A percentile compares a stretch with the other conserved stretches of the same genome.
phyloP scores from a whole-genome alignment of 2,329 filamentous ascomycete species.

The Dissoconium aciculare region DNA sequence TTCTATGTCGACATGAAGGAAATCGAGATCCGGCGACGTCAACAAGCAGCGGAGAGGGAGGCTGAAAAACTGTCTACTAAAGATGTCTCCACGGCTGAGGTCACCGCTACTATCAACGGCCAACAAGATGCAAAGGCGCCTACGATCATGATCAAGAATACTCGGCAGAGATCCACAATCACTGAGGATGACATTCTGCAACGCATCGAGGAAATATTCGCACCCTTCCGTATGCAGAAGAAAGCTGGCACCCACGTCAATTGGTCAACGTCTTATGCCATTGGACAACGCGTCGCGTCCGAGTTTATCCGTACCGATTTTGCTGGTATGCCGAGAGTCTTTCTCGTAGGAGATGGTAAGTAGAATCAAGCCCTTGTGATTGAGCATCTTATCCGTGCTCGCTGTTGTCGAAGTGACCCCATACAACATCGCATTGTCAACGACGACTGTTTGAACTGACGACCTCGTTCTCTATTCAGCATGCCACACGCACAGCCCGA shows the following conservation, averaged over 20 bases:
- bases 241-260: slow-evolving; percentile 24
- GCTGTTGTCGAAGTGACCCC: neutral
- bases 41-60: no score
- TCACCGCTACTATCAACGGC: no score
- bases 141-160: slow-evolving; percentile 48
- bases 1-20: slow-evolving; percentile 18
- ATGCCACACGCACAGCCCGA: slow-evolving; percentile 41
- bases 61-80: no score
- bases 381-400: no score
- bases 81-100: no score
- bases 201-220: neutral
- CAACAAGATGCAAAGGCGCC: slow-evolving; percentile 45
- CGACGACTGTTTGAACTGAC: neutral
- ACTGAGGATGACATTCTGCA: neutral
- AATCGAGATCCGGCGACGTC: slow-evolving; percentile 33
- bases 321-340: slow-evolving; percentile 38
- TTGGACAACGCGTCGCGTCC: slow-evolving; percentile 48
- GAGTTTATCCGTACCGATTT: slow-evolving; percentile 39
- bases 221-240: neutral
- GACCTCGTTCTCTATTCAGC: no score
- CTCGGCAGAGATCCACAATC: slow-evolving; percentile 30
- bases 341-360: slow-evolving; percentile 60
- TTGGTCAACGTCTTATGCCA: slow-evolving; percentile 65
- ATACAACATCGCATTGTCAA: neutral
- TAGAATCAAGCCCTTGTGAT: neutral